Conservation (phyloP, 1,284 basidiomycete genomes). For the Cerrena zonata region DNA sequence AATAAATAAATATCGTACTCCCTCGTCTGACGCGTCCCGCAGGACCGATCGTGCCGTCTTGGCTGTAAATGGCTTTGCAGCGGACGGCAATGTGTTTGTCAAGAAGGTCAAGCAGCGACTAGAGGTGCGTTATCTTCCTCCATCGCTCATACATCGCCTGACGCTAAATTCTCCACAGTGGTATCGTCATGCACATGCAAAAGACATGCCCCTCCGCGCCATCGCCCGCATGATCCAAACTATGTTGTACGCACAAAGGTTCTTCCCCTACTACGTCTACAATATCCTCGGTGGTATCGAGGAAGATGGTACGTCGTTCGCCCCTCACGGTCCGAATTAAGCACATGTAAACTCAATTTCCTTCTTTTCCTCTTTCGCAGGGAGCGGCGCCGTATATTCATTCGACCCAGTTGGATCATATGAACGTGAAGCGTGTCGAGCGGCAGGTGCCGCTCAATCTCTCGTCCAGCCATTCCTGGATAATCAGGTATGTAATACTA, state of each 20-base stretch:
- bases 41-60: slow-evolving; percentile 91
- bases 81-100: slow-evolving; percentile 92
- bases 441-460: slow-evolving; percentile 85
- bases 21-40: slow-evolving; percentile 16
- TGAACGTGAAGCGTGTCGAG: slow-evolving; percentile 90
- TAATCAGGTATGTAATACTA: slow-evolving; percentile 70
- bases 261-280: slow-evolving; percentile 96
- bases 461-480: slow-evolving; percentile 94
- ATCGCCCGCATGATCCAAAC: slow-evolving; percentile 93
- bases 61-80: slow-evolving; percentile 91
- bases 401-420: slow-evolving; percentile 96
- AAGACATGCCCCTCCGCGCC: slow-evolving; percentile 86
- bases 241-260: slow-evolving; percentile 88
- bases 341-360: slow-evolving; percentile 6
- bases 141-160: neutral
- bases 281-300: slow-evolving; percentile 93
- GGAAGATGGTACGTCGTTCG: slow-evolving; percentile 72
- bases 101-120: slow-evolving; percentile 90
- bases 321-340: slow-evolving; percentile 1
- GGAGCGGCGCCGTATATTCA: slow-evolving; percentile 90
- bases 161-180: slow-evolving; percentile 49
- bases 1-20: no score
- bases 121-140: slow-evolving; percentile 53
- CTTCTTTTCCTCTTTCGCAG: slow-evolving; percentile 34
- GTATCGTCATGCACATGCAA: slow-evolving; percentile 91